phyloP scores from a whole-genome alignment of 2,329 filamentous ascomycete species.

The Fusarium secorum region DNA sequence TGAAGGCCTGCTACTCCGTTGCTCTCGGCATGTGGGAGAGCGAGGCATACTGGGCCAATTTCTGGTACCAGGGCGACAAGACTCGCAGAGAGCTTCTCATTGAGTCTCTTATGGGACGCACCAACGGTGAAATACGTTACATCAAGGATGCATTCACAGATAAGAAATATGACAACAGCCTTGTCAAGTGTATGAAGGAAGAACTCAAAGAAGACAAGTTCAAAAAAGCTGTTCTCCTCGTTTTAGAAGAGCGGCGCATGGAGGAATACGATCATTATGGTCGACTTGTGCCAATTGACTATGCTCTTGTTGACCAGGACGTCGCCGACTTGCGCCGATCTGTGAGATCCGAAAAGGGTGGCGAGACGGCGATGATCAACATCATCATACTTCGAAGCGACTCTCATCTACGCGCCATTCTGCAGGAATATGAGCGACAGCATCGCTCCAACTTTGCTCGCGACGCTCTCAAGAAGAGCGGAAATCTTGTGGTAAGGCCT shows the following conservation, averaged over 20 bases:
- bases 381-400: constrained; percentile 86
- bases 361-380: constrained; percentile 86
- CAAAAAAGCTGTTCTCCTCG: constrained; percentile 83
- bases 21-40: constrained; percentile 90
- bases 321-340: constrained; percentile 73
- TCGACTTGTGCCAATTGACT: constrained; percentile 63
- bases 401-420: constrained; percentile 79
- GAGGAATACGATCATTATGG: constrained; percentile 78
- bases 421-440: constrained; percentile 76
- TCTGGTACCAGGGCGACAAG: constrained; percentile 92
- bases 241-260: constrained; percentile 83
- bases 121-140: constrained; percentile 82
- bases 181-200: constrained; percentile 86
- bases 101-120: constrained; percentile 88
- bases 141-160: constrained; percentile 92
- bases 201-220: constrained; percentile 98
- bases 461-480: constrained; percentile 86
- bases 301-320: constrained; percentile 71
- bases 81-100: constrained; percentile 89
- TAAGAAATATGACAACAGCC: constrained; percentile 85
- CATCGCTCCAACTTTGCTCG: constrained; percentile 85
- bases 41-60: constrained; percentile 98
- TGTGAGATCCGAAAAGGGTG: constrained; percentile 77
- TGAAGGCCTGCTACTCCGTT: constrained; percentile 90
- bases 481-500: constrained; percentile 85